Percentiles rank a stretch among this genome's conserved stretches.
Conservation (phyloP, 345 rosid species). For the Populus ilicifolia region DNA sequence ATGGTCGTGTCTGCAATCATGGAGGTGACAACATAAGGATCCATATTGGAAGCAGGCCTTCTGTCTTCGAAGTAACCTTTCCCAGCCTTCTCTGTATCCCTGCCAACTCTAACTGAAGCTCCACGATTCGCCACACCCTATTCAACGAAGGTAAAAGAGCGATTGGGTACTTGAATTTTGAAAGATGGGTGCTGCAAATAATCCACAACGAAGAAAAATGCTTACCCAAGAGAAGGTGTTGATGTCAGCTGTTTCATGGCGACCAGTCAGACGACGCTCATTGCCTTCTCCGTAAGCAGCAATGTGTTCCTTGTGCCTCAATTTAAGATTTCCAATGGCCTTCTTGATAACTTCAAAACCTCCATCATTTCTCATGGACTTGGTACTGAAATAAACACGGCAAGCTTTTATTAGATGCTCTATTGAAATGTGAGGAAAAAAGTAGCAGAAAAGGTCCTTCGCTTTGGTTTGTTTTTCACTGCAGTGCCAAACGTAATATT, state of each 20-base stretch:
- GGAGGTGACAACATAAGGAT: conserved; percentile 18
- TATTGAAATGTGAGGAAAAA: not conserved
- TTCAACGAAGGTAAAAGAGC: not conserved
- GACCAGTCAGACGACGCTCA: conserved; percentile 20
- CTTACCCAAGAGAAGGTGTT: conserved; percentile 19
- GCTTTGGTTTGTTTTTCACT: no score
- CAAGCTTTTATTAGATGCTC: not conserved
- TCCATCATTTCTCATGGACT: conserved; percentile 22
- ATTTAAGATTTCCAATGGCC: conserved; percentile 18
- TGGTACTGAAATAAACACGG: conserved; percentile 13
- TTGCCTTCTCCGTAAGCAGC: conserved; percentile 26
- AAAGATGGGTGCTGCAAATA: not conserved
- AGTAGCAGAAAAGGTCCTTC: no score
- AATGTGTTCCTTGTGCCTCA: conserved; percentile 18
- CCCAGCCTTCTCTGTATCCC: conserved; percentile 15
- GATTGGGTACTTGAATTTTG: not conserved
- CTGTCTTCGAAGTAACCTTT: conserved; percentile 24
- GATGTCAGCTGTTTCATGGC: conserved; percentile 27
- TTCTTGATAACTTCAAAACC: conserved; percentile 17
- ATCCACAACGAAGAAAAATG: not conserved
- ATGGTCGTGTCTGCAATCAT: conserved; percentile 19
- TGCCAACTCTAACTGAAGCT: conserved; percentile 18
- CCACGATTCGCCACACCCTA: conserved; percentile 23
- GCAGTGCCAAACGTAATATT: no score
- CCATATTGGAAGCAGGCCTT: conserved; percentile 23